These are phyloP conservation scores for Herpetomonas samuelpessoai DNA, from an alignment of 208 protist species.

Conservation along the genomic window DNA sequence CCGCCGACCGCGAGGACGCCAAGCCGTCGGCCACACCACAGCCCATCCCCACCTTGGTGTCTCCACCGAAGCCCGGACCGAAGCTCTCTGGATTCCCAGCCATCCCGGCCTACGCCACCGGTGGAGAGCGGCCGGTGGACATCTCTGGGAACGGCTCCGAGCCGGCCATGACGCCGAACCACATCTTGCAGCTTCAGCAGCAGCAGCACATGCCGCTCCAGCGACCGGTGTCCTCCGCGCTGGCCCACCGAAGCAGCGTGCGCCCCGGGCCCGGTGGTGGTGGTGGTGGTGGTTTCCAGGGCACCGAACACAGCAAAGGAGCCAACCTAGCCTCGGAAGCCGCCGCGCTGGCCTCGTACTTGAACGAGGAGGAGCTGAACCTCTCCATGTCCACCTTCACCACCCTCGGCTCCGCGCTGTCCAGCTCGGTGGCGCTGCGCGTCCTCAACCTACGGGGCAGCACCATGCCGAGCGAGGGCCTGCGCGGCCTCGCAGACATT, in stretches of 20 bases:
- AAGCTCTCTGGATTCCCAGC: no score
- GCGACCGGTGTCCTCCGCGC: constrained; percentile 5
- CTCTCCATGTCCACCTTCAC: constrained; percentile 59
- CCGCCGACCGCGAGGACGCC: no score
- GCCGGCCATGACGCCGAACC: no score
- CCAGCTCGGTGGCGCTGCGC: constrained; percentile 33
- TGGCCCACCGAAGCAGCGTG: constrained; percentile 5
- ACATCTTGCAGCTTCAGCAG: constrained; percentile 9
- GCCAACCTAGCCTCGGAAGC: constrained; percentile 12
- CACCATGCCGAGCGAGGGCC: constrained; percentile 40
- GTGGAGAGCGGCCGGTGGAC: no score
- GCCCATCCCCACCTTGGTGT: no score
- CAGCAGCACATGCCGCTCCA: constrained; percentile 1
- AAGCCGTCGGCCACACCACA: no score
- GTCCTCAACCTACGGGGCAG: constrained; percentile 50
- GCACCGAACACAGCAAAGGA: not conserved
- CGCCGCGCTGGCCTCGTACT: constrained; percentile 31
- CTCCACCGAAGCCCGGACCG: no score
- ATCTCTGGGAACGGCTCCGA: no score
- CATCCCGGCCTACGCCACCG: no score
- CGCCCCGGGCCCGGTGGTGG: not conserved
- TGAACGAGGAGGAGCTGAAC: constrained; percentile 38
- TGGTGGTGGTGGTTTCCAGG: not conserved
- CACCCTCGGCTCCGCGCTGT: constrained; percentile 28
- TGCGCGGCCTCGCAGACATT: constrained; percentile 42